Percentiles rank a stretch among this genome's conserved stretches.
Conservation (phyloP, 345 rosid species). For the Gossypioides kirkii region DNA sequence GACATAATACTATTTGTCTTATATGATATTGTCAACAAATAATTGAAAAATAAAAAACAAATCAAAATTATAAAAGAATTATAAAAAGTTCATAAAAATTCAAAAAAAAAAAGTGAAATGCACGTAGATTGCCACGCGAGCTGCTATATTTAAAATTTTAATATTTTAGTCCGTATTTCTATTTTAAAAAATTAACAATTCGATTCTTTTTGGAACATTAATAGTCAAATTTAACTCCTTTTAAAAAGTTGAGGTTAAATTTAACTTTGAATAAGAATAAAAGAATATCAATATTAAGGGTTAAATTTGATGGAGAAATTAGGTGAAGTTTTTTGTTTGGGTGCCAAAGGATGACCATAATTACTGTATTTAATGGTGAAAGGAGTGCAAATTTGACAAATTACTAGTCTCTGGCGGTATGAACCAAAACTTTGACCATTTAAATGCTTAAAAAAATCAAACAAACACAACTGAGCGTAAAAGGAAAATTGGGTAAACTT, state of each 20-base stretch:
- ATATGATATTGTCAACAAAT: rapidly evolving
- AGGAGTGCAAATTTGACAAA: background rate
- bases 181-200: too few relatives aligned
- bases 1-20: too few relatives aligned
- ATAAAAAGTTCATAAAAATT: too few relatives aligned
- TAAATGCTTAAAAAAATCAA: slow-evolving; percentile 1
- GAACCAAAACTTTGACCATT: background rate
- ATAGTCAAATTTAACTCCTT: too few relatives aligned
- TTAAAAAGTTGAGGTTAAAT: rapidly evolving
- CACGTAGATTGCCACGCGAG: rapidly evolving
- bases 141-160: too few relatives aligned
- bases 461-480: background rate
- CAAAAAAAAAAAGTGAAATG: too few relatives aligned
- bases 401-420: background rate
- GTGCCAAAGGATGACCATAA: background rate
- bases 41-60: too few relatives aligned
- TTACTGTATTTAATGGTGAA: background rate
- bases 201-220: too few relatives aligned
- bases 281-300: too few relatives aligned
- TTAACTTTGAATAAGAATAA: too few relatives aligned
- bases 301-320: background rate
- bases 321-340: background rate
- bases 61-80: too few relatives aligned
- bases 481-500: background rate
- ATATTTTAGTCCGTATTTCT: too few relatives aligned